Evolutionary conservation across 495 filamentous ascomycete species (phyloP), one percentile per base, ranked within the genome.

Genomic region (Penicillium cinerascens): DNA sequence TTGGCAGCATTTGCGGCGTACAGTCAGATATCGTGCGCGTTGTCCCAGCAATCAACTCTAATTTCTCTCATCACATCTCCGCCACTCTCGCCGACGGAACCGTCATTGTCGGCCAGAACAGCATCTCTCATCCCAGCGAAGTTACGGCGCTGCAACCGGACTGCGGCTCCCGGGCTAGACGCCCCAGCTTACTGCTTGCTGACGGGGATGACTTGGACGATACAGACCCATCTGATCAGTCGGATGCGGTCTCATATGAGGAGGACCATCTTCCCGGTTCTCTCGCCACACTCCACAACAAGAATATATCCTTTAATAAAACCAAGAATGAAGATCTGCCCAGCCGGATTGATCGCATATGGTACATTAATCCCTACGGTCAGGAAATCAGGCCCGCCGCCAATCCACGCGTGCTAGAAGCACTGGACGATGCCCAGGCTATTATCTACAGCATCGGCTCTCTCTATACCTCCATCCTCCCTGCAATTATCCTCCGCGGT

Each of bases 331-430:
- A 85, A 39, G 87, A 90, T 47, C 78, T 97, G 7, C 79, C 87
- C 0, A 79, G 86, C 6, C 81, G 87, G 35, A 96, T 97, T 56
- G 72, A 81, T 57, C 78, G 92, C 6, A 79, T 97, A 55, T 97
- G 89, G 90, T 97, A 97, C 72, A 97, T 97, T 70, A 97, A 96
- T 67, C 91, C 91, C 1, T 97, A 96, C 71, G 92, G 92, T 22
- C 82, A 86, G 59, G 91, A 96, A 69, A 96, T 97, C 64, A 79
- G 84, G 21, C 88, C 88, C 0, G 70, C 81, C 0, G 86, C 89
- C 1, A 97, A 95, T 61, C 86, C 89, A 0, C 84, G 88, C 21
- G 90, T 92, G 0, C 56, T 96, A 2, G 76, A 79, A 8, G 82
- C 87, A 22, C 63, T 97, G 0, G 64, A 73, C 13, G 65, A 68